Conservation (phyloP, 345 rosid genomes). For the Hirschfeldia incana region DNA sequence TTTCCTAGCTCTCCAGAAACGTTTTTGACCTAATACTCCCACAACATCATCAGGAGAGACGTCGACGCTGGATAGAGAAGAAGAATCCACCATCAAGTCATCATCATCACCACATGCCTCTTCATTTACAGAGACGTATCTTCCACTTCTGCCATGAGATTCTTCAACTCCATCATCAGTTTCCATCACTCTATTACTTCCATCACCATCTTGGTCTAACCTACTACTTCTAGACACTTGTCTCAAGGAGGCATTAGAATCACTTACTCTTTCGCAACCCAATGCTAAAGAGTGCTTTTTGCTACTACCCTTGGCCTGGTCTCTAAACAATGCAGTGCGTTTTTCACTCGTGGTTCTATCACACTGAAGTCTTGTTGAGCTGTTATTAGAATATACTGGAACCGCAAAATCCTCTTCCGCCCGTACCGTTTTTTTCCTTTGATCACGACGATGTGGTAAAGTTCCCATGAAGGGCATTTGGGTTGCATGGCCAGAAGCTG, state of each 20-base stretch:
- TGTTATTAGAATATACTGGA: constrained; percentile 54
- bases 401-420: constrained; percentile 79
- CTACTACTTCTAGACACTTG: constrained; percentile 39
- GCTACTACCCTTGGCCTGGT: constrained; percentile 28
- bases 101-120: constrained; percentile 57
- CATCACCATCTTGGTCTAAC: constrained; percentile 27
- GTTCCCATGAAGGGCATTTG: constrained; percentile 39
- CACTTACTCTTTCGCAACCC: constrained; percentile 30
- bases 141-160: constrained; percentile 37
- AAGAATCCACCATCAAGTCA: constrained; percentile 67
- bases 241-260: constrained; percentile 33
- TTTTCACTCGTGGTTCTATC: constrained; percentile 42
- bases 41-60: constrained; percentile 87
- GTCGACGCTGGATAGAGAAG: constrained; percentile 55
- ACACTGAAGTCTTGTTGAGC: constrained; percentile 39
- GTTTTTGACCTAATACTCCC: constrained; percentile 82
- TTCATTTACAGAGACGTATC: constrained; percentile 40
- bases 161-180: constrained; percentile 38
- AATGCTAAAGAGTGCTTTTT: constrained; percentile 23
- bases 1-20: constrained; percentile 92
- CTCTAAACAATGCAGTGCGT: constrained; percentile 25
- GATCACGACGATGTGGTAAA: constrained; percentile 33
- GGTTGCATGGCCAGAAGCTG: constrained; percentile 36
- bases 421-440: constrained; percentile 44
- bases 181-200: constrained; percentile 21